Percentiles rank a stretch among this genome's conserved stretches.
Conservation (phyloP, 2,329 filamentous ascomycete species). For the Neonectria magnoliae region DNA sequence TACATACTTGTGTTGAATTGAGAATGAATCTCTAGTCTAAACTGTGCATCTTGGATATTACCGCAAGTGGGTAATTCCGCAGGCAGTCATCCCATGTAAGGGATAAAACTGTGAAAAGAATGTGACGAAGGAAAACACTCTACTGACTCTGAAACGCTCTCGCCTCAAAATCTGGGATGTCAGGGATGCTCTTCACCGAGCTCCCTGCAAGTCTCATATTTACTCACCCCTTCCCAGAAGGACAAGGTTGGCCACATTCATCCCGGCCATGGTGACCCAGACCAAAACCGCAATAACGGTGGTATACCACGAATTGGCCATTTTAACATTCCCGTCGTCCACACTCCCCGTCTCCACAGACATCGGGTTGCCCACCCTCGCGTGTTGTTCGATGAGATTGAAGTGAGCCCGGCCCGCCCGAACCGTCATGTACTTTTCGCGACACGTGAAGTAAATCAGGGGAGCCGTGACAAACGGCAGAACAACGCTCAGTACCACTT, state of each 20-base stretch:
- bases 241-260: slow-evolving; percentile 83
- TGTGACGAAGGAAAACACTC: neutral
- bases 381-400: slow-evolving; percentile 26
- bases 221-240: slow-evolving; percentile 59
- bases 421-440: slow-evolving; percentile 83
- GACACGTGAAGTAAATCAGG: slow-evolving; percentile 85
- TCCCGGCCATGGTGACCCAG: slow-evolving; percentile 78
- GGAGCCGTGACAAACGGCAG: slow-evolving; percentile 86
- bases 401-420: slow-evolving; percentile 50
- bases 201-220: neutral
- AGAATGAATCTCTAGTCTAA: neutral
- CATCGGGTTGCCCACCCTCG: neutral
- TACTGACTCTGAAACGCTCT: neutral
- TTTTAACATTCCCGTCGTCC: slow-evolving; percentile 57
- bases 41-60: neutral
- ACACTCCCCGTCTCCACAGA: slow-evolving; percentile 9
- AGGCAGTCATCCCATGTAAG: too few relatives aligned
- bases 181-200: neutral
- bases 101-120: too few relatives aligned
- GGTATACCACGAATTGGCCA: slow-evolving; percentile 78
- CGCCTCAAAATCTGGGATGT: neutral
- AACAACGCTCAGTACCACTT: slow-evolving; percentile 82
- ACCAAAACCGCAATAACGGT: slow-evolving; percentile 65
- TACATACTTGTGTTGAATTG: neutral
- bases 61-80: neutral